Evolutionary conservation across 257 asterid genomes (phyloP), one percentile per base, ranked within the genome.

Genomic region (Plantago ovata): DNA sequence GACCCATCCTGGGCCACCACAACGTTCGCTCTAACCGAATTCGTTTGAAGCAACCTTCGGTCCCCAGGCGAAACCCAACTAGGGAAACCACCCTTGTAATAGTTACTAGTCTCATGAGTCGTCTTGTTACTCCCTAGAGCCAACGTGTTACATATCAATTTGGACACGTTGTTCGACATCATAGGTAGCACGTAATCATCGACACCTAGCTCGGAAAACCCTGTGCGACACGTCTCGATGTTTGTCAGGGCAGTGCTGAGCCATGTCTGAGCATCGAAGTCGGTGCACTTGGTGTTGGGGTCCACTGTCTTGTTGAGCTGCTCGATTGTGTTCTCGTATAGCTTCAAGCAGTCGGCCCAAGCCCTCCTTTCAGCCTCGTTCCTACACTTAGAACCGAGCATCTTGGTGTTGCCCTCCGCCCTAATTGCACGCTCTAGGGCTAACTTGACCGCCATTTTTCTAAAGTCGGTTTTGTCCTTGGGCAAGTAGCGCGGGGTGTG

Each of bases 181-280:
- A 79, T 42, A 2, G 90, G 86, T 13, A 83, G 60, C 7, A 83
- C 44, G 57, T 10, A 53, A 20, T 72, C 82, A 13, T 79, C 13
- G 36, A 71, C 84, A 0, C 84, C 83, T 24, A 87, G 74, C 66
- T 87, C 97, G 0, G 6, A 20, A 61, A 89, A 80, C 22, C 97
- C 97, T 0, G 81, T 56, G 13, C 67, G 78, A 19, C 95, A 89
- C 3, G 94, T 89, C 47, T 89, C 89, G 6, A 85, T 69, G 67
- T 83, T 78, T 11, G 94, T 89, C 33, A 89, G 43, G 2, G 97
- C 87, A 11, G 94, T 63, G 65, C 95, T 89, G 1, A 89, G 77
- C 94, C 95, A 89, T 0, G 95, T 89, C 49, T 85, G 95, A 0
- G 69, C 32, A 54, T 88, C 96, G 20, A 73, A 83, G 9, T 73